Percentiles rank a stretch among this genome's conserved stretches.
These are phyloP conservation scores for Fusarium marasasianum DNA, from an alignment of 2,329 filamentous ascomycete species.

Conservation along the genomic window DNA sequence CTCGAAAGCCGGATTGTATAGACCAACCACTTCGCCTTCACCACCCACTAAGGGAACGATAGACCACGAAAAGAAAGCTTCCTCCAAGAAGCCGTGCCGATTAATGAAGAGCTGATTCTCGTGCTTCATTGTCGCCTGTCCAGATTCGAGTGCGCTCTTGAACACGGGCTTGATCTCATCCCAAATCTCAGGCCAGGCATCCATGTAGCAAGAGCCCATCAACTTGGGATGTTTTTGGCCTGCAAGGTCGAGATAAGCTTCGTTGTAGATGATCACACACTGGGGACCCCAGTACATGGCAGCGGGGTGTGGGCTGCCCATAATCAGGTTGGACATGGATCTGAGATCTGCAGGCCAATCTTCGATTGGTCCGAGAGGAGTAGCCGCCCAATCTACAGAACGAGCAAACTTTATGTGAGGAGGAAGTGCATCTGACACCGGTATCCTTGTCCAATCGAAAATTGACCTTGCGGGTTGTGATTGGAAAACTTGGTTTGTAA, in stretches of 20 bases:
- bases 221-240: conserved; percentile 79
- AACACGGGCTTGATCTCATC: conserved; percentile 75
- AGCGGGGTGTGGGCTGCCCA: conserved; percentile 79
- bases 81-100: conserved; percentile 76
- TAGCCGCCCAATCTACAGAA: conserved; percentile 76
- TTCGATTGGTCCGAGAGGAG: conserved; percentile 78
- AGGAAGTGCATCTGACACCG: conserved; percentile 69
- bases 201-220: conserved; percentile 77
- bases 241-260: conserved; percentile 75
- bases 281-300: conserved; percentile 84
- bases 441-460: conserved; percentile 85
- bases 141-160: conserved; percentile 71
- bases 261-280: conserved; percentile 75
- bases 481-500: conserved; percentile 54
- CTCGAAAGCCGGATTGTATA: conserved; percentile 85
- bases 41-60: conserved; percentile 80
- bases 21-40: conserved; percentile 77
- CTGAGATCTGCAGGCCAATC: conserved; percentile 76
- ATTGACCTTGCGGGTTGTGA: conserved; percentile 56
- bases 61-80: conserved; percentile 85
- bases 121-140: conserved; percentile 85
- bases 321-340: conserved; percentile 82
- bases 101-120: conserved; percentile 80
- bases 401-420: conserved; percentile 78
- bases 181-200: conserved; percentile 81